Base-by-base conservation (phyloP, 2,329 filamentous ascomycete species). In the Ceratocystiopsis sp. region DNA sequence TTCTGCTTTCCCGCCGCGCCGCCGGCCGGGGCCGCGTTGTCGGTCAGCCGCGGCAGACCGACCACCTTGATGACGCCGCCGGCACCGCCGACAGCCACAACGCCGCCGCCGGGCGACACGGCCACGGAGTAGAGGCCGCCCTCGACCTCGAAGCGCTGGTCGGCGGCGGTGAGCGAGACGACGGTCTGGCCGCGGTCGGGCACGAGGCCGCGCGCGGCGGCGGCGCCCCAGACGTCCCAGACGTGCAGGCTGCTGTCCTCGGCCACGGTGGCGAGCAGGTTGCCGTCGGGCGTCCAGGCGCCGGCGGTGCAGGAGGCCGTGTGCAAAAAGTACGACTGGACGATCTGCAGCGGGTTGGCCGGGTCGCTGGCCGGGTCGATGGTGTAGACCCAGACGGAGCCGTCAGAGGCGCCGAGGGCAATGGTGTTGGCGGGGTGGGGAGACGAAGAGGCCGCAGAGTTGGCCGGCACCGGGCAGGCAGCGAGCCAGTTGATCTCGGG, bases 331-430 rank as follows among this genome's bases (percentile, higher is more conserved):
- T 91, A 95, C 21, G 81, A 81, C 64, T 94, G 84, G 6, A 93
- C 71, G 55, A 96, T 91, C 53, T 80, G 78, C 42, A 96, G 68
- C 9, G 83, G 62, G 54, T 65, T 67, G 41, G 61, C 61, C 33
- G 61, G 37, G 49, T 84, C 77, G 43, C 67, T 67, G 29, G 73
- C 65, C 14, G 43, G 38, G 59, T 87, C 80, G 54, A 96, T 71
- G n/a, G 78, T 79, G 64, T 95, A 94, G 11, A 98, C 81, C 91
- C 91, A 98, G 37, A 95, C 86, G 42, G 80, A 87, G 44, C 91
- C 91, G 57, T 98, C 87, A 34, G 73, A 82, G 33, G 86, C 86
- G 45, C 91, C 91, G 9, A 98, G 65, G 0, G 91, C 91, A 48
- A 98, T 58, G 10, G 84, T 78, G 62, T 95, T 93, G 25, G 25